Evolutionary conservation across 495 filamentous ascomycete species (phyloP).

Genomic region (Bryoglossum gracile): DNA sequence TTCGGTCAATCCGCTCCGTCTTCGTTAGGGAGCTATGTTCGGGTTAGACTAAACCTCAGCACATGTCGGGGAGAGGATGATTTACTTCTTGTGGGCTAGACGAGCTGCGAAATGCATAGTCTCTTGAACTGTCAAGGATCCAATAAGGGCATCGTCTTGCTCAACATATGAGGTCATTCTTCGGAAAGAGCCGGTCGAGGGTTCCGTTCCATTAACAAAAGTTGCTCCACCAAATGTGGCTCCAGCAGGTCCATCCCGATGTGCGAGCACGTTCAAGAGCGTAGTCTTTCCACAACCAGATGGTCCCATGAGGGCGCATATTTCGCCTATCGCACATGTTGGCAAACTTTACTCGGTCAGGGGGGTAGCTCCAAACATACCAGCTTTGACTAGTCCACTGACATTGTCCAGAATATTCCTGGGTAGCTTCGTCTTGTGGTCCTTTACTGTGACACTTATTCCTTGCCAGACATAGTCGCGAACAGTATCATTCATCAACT

Average conservation of each 20-base stretch:
- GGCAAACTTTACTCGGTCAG: too few relatives aligned
- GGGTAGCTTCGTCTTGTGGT: constrained; percentile 53
- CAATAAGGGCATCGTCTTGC: constrained; percentile 78
- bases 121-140: constrained; percentile 68
- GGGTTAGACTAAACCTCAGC: constrained; percentile 26
- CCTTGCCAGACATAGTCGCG: constrained; percentile 50
- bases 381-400: constrained; percentile 45
- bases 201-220: constrained; percentile 49
- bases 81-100: constrained; percentile 25
- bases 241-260: constrained; percentile 27
- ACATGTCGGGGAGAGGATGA: neutral
- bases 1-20: constrained; percentile 43
- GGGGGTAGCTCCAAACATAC: too few relatives aligned
- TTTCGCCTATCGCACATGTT: constrained; percentile 1
- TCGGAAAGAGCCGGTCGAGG: constrained; percentile 33
- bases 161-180: constrained; percentile 66
- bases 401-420: constrained; percentile 47
- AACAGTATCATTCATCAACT: constrained; percentile 33
- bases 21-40: constrained; percentile 35
- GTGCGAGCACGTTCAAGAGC: constrained; percentile 54
- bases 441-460: constrained; percentile 60
- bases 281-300: constrained; percentile 63
- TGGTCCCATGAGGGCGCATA: constrained; percentile 65
- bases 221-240: constrained; percentile 25
- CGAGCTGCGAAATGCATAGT: constrained; percentile 62